Evolutionary conservation across 2,329 filamentous ascomycete genomes (phyloP), one percentile per base, ranked within the genome.

Genomic region (Magnaporthiopsis rhizophila): DNA sequence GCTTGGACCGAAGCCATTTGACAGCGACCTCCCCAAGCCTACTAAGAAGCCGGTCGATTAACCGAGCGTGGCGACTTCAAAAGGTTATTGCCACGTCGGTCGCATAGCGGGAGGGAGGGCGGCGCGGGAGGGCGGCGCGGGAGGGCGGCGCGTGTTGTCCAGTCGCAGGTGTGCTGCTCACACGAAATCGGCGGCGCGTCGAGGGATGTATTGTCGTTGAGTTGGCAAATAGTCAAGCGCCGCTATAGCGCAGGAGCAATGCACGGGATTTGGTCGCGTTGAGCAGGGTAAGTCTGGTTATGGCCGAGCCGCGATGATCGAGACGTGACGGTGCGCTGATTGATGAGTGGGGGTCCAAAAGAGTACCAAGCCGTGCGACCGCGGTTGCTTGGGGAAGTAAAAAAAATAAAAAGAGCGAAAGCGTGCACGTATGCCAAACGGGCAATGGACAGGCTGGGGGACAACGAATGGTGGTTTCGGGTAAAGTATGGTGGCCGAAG

Each of bases 1-100:
- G 86, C 79, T 79, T 95, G 91, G 72, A 92, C 87, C 68, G 90
- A 93, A 75, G 91, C 88, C 91, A 96, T 96, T 72, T 83, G 77
- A 73, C 70, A 70, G 70, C 68, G 65, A 67, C 68, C 66, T 67
- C 71, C 68, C 53, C 26, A 30, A 24, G 26, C 24, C n/a, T 63
- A 53, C 26, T 26, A 50, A 58, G 38, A 13, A 58, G 18, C 61
- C 61, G 58, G 26, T 38, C 21, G 30, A 53, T 58, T 62, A 59
- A 63, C 63, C 64, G 50, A 56, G 56, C 21, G 32, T 61, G 59
- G 59, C 45, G 24, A 61, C 36, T 56, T 58, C 53, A 58, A 28
- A 21, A 21, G 21, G 61, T 53, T 63, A 63, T 63, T 58, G 30
- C n/a, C 21, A 30, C 50, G 32, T 63, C 50, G 45, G 53, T 50